These are phyloP conservation scores for Ilyonectria mors-panacis DNA, from an alignment of 2,329 filamentous ascomycete genomes.

Conservation along the genomic window DNA sequence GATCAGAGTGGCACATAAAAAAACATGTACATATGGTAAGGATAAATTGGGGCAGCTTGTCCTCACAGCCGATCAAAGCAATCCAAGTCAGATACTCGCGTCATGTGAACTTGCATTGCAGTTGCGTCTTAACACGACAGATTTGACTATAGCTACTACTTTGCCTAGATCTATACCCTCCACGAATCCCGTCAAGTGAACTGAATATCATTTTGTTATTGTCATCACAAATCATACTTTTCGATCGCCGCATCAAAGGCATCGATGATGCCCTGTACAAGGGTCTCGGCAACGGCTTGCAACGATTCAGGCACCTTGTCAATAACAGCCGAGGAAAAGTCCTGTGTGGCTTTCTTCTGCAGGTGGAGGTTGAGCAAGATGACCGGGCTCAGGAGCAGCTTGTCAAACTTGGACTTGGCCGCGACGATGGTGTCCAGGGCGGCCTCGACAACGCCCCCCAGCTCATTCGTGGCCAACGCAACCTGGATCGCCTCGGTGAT, in stretches of 20 bases:
- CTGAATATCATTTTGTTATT: neutral
- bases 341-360: constrained; percentile 57
- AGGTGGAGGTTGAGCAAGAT: constrained; percentile 60
- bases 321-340: constrained; percentile 56
- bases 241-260: constrained; percentile 57
- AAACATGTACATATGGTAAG: neutral
- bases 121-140: neutral
- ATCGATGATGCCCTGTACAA: constrained; percentile 57
- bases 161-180: neutral
- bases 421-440: constrained; percentile 57
- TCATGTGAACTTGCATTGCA: neutral
- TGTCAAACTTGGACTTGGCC: constrained; percentile 61
- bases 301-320: constrained; percentile 57
- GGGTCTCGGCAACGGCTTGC: constrained; percentile 49
- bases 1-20: neutral
- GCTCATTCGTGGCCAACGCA: constrained; percentile 53
- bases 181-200: constrained; percentile 3
- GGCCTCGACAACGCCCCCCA: constrained; percentile 56
- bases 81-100: neutral
- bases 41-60: neutral
- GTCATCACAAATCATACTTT: constrained; percentile 43
- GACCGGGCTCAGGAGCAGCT: constrained; percentile 57
- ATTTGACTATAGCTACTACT: neutral
- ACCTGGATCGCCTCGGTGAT: constrained; percentile 57
- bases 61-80: neutral